Base-by-base conservation (phyloP, 805 yeast species). In the Cyberlindnera meyerae region DNA sequence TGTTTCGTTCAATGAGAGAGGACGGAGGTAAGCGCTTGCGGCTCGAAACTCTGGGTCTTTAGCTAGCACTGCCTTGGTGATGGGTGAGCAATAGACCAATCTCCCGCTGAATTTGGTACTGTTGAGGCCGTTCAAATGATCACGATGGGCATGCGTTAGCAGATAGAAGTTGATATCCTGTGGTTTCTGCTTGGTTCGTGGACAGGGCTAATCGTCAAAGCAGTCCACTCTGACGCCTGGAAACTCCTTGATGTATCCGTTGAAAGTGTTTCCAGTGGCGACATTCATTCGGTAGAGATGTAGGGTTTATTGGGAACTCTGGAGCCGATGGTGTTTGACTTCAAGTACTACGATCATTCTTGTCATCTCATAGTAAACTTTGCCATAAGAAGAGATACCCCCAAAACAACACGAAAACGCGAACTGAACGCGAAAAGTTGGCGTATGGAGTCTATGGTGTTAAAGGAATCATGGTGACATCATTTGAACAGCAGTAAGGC, bases 141-240 rank as follows among this genome's bases (percentile, higher is more conserved):
- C 82, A 2, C 68, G 50, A 51, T 77, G 83, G 36, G 65, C 62
- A 45, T 77, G 82, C 0, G 81, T 67, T 8, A 77, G 61, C 8
- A 68, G 54, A 14, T 58, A 52, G 37, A 60, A 57, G 2, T 39
- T 26, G 31, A 48, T 27, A n/a, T 33, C 37, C 8, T 26, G 13
- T n/a, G 30, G 25, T 17, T 9, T 22, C 12, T 11, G 24, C 7
- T 12, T n/a, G 4, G 33, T 37, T 11, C 27, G 21, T 9, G 30
- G 30, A 11, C 40, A 37, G 2, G 31, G 18, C 22, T 18, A 15
- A 11, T 33, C 29, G 25, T 38, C 42, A 24, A 34, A 38, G 17
- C 35, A 18, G 36, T 34, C 42, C 13, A 38, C 42, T 4, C 42
- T 24, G 15, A 38, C 22, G 4, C 42, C 42, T 12, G 42, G 42